These are phyloP conservation scores for Fonsecaea nubica DNA, from an alignment of 2,329 filamentous ascomycete genomes.

Conservation along the genomic window DNA sequence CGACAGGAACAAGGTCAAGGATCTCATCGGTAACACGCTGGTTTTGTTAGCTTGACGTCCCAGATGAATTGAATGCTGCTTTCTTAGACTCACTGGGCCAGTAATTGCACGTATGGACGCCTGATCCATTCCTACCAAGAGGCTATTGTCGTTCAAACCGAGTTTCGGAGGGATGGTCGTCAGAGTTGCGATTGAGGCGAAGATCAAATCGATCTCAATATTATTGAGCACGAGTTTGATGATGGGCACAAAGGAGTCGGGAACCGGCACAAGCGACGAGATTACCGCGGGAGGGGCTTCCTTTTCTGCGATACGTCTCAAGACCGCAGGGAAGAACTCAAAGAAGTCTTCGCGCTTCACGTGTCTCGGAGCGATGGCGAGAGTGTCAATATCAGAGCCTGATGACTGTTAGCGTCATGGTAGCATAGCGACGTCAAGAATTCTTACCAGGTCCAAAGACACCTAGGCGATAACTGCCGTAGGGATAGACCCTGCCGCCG, in stretches of 20 bases:
- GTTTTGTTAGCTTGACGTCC: slow-evolving; percentile 10
- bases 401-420: neutral
- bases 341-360: slow-evolving; percentile 92
- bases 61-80: neutral
- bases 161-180: slow-evolving; percentile 75
- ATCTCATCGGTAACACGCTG: slow-evolving; percentile 89
- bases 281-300: slow-evolving; percentile 69
- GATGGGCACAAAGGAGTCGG: slow-evolving; percentile 92
- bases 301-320: slow-evolving; percentile 71
- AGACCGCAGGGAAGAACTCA: slow-evolving; percentile 78
- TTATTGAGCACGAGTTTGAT: slow-evolving; percentile 93
- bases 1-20: slow-evolving; percentile 83
- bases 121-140: slow-evolving; percentile 86
- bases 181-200: slow-evolving; percentile 74
- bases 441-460: slow-evolving; percentile 79
- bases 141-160: slow-evolving; percentile 79
- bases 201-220: slow-evolving; percentile 95
- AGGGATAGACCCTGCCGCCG: slow-evolving; percentile 92
- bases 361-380: slow-evolving; percentile 89
- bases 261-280: slow-evolving; percentile 81
- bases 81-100: slow-evolving; percentile 63
- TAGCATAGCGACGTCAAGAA: neutral
- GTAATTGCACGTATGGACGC: slow-evolving; percentile 88
- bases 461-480: slow-evolving; percentile 91
- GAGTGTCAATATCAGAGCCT: slow-evolving; percentile 97